phyloP scores from a whole-genome alignment of 2,329 filamentous ascomycete genomes.

The Hymenotorrendiella dingleyae region DNA sequence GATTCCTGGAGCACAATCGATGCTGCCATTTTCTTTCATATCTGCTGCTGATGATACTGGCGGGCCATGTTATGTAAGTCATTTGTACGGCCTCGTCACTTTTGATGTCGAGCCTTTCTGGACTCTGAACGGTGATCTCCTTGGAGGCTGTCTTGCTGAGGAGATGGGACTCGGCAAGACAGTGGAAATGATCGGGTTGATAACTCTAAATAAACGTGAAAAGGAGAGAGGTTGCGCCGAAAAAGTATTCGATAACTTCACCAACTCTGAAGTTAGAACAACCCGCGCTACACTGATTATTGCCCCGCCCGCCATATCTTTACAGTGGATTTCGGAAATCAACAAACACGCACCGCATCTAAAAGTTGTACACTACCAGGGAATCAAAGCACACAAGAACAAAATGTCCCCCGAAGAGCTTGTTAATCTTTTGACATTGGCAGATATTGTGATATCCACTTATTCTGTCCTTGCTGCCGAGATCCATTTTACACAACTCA shows the following conservation, averaged over 20 bases:
- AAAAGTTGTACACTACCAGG: slow-evolving; percentile 50
- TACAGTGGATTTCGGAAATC: slow-evolving; percentile 59
- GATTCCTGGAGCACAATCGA: background rate
- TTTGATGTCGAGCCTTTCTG: slow-evolving; percentile 42
- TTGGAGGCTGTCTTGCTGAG: slow-evolving; percentile 55
- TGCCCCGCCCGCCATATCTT: slow-evolving; percentile 47
- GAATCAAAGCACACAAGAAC: slow-evolving; percentile 35
- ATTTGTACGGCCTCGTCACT: slow-evolving; percentile 55
- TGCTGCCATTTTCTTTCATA: slow-evolving; percentile 37
- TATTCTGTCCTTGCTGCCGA: slow-evolving; percentile 71
- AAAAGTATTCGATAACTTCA: slow-evolving; percentile 34
- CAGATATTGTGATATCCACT: slow-evolving; percentile 59
- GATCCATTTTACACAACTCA: slow-evolving; percentile 66
- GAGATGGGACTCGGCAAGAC: slow-evolving; percentile 85
- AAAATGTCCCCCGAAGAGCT: slow-evolving; percentile 30
- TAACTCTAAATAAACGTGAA: slow-evolving; percentile 54
- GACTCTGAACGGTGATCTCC: slow-evolving; percentile 36
- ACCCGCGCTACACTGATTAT: slow-evolving; percentile 57
- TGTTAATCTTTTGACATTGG: slow-evolving; percentile 39
- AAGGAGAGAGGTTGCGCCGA: slow-evolving; percentile 1
- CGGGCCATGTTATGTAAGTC: slow-evolving; percentile 49
- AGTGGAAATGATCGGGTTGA: slow-evolving; percentile 65
- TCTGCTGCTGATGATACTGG: slow-evolving; percentile 41
- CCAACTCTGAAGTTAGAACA: slow-evolving; percentile 38
- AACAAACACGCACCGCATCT: slow-evolving; percentile 51